A percentile compares a stretch with the other conserved stretches of the same genome.
phyloP scores from a whole-genome alignment of 2,329 filamentous ascomycete genomes.

The Ophiocordyceps camponoti-floridani region DNA sequence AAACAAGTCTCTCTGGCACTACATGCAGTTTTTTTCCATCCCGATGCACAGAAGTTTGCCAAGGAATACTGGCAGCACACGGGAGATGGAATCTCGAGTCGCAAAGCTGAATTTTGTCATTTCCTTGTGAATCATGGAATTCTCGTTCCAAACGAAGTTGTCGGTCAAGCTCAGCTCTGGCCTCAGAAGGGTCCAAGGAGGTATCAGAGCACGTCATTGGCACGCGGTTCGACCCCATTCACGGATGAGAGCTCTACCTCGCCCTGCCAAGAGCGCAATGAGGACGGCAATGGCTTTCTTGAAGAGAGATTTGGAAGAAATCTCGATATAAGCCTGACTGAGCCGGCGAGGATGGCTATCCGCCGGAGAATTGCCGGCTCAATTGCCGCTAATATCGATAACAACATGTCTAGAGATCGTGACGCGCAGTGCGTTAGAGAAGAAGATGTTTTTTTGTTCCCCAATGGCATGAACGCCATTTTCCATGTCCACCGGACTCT shows the following conservation, averaged over 20 bases:
- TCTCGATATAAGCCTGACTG: slow-evolving; percentile 59
- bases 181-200: neutral
- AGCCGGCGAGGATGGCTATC: slow-evolving; percentile 73
- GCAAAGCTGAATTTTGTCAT: slow-evolving; percentile 79
- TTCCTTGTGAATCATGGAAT: slow-evolving; percentile 53
- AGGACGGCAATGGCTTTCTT: slow-evolving; percentile 65
- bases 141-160: slow-evolving; percentile 16
- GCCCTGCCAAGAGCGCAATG: slow-evolving; percentile 5
- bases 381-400: slow-evolving; percentile 52
- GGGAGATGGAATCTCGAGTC: slow-evolving; percentile 80
- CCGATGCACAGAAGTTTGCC: slow-evolving; percentile 49
- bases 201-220: neutral
- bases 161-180: neutral
- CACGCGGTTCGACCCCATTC: neutral
- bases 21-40: slow-evolving; percentile 54
- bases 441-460: slow-evolving; percentile 76
- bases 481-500: slow-evolving; percentile 72
- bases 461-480: slow-evolving; percentile 88
- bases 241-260: neutral
- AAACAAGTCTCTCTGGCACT: slow-evolving; percentile 38
- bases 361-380: slow-evolving; percentile 77
- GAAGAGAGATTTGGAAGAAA: slow-evolving; percentile 93
- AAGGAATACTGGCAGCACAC: slow-evolving; percentile 97
- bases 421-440: slow-evolving; percentile 53
- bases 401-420: slow-evolving; percentile 23